Evolutionary conservation across 192 early-diverging fungal genomes (phyloP), one percentile per base, ranked within the genome.

Genomic region (Gonapodya prolifera): DNA sequence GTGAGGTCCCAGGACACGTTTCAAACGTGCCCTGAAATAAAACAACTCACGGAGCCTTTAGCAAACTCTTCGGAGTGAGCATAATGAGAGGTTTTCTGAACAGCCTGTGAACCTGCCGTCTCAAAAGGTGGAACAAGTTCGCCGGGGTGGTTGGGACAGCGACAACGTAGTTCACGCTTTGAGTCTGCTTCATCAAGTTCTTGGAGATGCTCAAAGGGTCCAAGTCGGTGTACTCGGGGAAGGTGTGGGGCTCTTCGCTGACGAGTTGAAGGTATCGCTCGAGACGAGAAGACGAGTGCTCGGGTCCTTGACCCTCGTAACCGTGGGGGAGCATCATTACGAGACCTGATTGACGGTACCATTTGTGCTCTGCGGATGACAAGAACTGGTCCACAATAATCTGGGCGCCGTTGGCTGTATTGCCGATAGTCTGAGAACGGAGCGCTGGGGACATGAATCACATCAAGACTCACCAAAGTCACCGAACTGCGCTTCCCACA

Each of bases 401-500:
- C 86, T 99, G 97, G 29, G 97, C 94, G 77, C 87, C 94, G 89
- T 99, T 99, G 83, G 92, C 45, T 69, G 45, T 8, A 69, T n/a
- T n/a, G n/a, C n/a, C 45, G 45, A 69, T 16, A 69, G 45, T 69
- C 45, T 16, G 45, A 69, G 13, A 69, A 8, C 8, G 45, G 13
- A n/a, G 13, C 45, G n/a, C 8, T n/a, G 45, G n/a, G 13, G 45
- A n/a, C 45, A 69, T n/a, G 13, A n/a, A 8, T 8, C 8, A n/a
- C 13, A 69, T 69, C 13, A n/a, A 69, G 45, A n/a, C 45, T n/a
- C 45, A 69, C 45, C 92, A 83, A 99, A 97, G 84, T 99, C 96
- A 77, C 97, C 97, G 80, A 99, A 98, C 87, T 99, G 96, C 17
- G 95, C 97, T 84, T 99, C 97, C 96, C 96, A 99, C 79, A 97